Evolutionary conservation across 2,329 filamentous ascomycete genomes (phyloP), one percentile per base, ranked within the genome.

Genomic region (Clathrospora elynae): DNA sequence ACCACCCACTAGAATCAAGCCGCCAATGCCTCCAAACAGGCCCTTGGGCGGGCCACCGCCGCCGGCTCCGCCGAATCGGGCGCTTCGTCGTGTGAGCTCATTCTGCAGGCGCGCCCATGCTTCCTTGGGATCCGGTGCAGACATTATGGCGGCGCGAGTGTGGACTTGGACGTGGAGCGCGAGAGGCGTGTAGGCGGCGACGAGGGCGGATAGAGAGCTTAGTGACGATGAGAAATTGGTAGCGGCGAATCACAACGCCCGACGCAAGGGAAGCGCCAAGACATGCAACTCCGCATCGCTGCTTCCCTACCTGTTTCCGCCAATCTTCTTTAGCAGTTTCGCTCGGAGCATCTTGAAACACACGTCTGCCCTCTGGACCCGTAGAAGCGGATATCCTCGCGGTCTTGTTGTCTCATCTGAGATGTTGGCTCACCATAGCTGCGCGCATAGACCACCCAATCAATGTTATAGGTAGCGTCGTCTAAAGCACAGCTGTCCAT

Each of bases 31-130:
- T 48, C 78, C 80, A 48, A 77, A 77, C 30, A 80, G 72, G 47
- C 76, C 74, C 62, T 73, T 77, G 23, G 80, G 79, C 20, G 64
- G 55, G 46, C 72, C 68, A 46, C 74, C 73, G 42, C 68, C 71
- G 51, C 78, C 73, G 44, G 74, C 73, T 36, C 76, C 75, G 38
- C 79, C 78, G 53, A 77, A 75, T 51, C 72, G 71, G 22, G 49
- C 36, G 40, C 58, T 51, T 42, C 71, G 71, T 59, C 78, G 64
- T 38, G 71, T 76, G 57, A 85, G 75, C 49, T 82, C 80, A 62
- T 78, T 77, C 72, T 85, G 83, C 56, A 88, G 74, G 61, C 79
- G 78, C 70, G 78, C 76, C 79, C 83, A 87, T 59, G 83, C 78
- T 69, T 88, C 83, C 66, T 80, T 78, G 37, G 84, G 84, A 66